Percentiles rank a stretch among this genome's conserved stretches.
These are phyloP conservation scores for Salix dunnii DNA, from an alignment of 345 rosid genomes.

Conservation along the genomic window DNA sequence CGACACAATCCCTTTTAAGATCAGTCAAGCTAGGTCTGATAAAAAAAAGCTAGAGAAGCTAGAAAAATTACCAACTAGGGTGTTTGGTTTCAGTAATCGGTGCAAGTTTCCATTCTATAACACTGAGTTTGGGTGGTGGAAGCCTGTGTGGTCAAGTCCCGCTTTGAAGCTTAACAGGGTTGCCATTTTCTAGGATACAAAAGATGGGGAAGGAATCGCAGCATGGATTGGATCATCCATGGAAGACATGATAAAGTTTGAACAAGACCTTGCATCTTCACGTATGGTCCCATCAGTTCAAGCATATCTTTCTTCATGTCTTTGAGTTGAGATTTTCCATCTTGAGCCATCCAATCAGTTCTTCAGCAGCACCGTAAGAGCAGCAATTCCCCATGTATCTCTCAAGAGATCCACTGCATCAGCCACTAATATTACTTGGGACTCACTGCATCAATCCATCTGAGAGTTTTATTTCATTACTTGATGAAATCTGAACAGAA, in stretches of 20 bases:
- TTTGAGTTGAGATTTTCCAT: not conserved
- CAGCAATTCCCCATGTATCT: not conserved
- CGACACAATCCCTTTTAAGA: too few relatives aligned
- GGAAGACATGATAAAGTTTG: conserved; percentile 24
- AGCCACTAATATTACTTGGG: too few relatives aligned
- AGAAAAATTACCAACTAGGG: not conserved
- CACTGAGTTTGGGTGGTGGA: conserved; percentile 36
- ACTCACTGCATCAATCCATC: too few relatives aligned
- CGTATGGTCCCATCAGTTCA: conserved; percentile 18
- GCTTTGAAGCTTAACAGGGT: conserved; percentile 1
- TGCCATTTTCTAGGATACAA: conserved; percentile 12
- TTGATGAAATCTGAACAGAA: too few relatives aligned
- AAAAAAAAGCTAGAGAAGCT: not conserved
- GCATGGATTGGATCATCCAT: conserved; percentile 27
- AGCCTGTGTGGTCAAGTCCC: conserved; percentile 20
- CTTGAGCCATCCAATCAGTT: not conserved
- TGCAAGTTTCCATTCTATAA: conserved; percentile 27
- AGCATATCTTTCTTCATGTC: not conserved
- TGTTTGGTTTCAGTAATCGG: conserved; percentile 19
- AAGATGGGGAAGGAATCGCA: conserved; percentile 25
- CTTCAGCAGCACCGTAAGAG: too few relatives aligned
- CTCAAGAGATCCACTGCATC: too few relatives aligned
- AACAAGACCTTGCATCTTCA: conserved; percentile 10
- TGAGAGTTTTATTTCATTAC: too few relatives aligned
- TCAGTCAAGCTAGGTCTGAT: too few relatives aligned